These are phyloP conservation scores for Populus ilicifolia DNA, from an alignment of 345 rosid species.

Conservation along the genomic window DNA sequence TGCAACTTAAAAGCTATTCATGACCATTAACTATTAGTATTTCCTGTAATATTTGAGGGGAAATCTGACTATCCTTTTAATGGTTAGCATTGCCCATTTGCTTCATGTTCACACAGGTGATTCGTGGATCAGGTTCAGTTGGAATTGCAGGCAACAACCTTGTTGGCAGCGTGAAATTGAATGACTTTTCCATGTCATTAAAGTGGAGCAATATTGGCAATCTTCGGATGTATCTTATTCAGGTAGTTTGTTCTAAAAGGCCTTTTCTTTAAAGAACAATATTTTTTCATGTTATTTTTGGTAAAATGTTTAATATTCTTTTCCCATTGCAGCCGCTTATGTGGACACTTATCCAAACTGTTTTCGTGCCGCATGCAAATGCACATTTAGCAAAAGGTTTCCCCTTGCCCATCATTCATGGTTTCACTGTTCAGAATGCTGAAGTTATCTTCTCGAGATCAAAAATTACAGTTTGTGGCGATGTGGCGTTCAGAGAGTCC, in stretches of 20 bases:
- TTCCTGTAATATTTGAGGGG: background rate
- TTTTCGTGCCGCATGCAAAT: conserved; percentile 72
- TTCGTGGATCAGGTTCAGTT: conserved; percentile 67
- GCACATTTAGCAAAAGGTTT: conserved; percentile 70
- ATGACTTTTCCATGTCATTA: conserved; percentile 70
- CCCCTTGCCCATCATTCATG: conserved; percentile 82
- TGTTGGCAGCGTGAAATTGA: conserved; percentile 67
- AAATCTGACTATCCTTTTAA: background rate
- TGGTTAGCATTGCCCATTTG: background rate
- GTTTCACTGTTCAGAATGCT: conserved; percentile 69
- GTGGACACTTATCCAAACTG: conserved; percentile 83
- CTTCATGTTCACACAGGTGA: conserved; percentile 41
- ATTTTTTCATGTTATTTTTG: background rate
- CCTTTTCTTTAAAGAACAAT: background rate
- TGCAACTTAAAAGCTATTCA: background rate
- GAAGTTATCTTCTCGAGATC: conserved; percentile 54
- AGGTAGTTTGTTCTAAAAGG: conserved; percentile 40
- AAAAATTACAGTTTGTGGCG: conserved; percentile 59
- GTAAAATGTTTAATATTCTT: background rate
- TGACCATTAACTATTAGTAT: background rate
- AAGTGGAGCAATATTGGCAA: conserved; percentile 90
- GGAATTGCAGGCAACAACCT: conserved; percentile 70
- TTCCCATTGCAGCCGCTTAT: conserved; percentile 66
- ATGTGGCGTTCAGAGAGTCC: conserved; percentile 49
- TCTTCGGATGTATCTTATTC: conserved; percentile 66